These are phyloP conservation scores for Entomortierella parvispora DNA, from an alignment of 192 early-diverging fungal genomes.

Conservation along the genomic window DNA sequence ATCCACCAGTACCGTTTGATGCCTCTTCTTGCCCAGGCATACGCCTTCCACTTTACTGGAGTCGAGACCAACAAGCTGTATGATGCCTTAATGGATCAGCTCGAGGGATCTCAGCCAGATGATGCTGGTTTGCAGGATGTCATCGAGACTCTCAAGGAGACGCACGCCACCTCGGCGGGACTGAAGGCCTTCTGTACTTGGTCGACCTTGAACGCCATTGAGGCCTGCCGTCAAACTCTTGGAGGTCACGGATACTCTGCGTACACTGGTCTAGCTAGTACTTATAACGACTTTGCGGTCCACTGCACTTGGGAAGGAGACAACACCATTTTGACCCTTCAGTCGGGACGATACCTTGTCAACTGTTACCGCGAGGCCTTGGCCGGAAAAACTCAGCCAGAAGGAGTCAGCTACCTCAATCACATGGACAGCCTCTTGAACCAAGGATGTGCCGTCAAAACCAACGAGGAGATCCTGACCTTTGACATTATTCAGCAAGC, in stretches of 20 bases:
- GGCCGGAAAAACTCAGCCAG: conserved; percentile 79
- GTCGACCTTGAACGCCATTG: conserved; percentile 87
- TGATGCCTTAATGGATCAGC: conserved; percentile 74
- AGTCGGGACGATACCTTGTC: conserved; percentile 87
- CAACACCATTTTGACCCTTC: conserved; percentile 90
- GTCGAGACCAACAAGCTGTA: conserved; percentile 84
- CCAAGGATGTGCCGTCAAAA: conserved; percentile 60
- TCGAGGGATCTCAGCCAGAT: conserved; percentile 71
- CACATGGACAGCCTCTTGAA: conserved; percentile 57
- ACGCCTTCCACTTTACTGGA: conserved; percentile 91
- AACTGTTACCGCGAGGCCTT: conserved; percentile 71
- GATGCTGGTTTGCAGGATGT: conserved; percentile 67
- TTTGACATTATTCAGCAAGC: conserved; percentile 76
- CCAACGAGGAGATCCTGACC: conserved; percentile 56
- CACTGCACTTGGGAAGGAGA: conserved; percentile 91
- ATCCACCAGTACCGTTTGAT: conserved; percentile 93
- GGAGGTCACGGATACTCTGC: conserved; percentile 94
- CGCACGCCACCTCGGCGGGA: conserved; percentile 89
- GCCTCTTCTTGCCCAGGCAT: conserved; percentile 89
- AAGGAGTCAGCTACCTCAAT: conserved; percentile 80
- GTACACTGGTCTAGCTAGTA: conserved; percentile 88
- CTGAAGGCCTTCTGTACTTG: conserved; percentile 94
- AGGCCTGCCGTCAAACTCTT: conserved; percentile 87
- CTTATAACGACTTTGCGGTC: conserved; percentile 88
- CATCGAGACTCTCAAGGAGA: conserved; percentile 85